Evolutionary conservation across 768 basidiomycete genomes (phyloP).

Genomic region (Russula abietina): DNA sequence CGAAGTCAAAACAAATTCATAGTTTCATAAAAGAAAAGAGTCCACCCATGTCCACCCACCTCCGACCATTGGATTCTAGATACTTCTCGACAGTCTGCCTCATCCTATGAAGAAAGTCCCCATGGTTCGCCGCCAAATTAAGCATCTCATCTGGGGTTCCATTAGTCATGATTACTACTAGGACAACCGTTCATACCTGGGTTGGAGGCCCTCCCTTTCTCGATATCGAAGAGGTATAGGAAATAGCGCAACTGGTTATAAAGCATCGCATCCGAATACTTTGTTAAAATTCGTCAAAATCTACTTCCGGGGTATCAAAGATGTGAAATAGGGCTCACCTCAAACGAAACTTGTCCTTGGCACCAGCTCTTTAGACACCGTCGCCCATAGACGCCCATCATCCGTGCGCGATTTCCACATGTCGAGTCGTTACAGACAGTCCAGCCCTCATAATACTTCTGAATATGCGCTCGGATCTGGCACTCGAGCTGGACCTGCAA

Average conservation of each 20-base stretch:
- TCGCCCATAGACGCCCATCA: slow-evolving; percentile 89
- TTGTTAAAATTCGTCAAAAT: slow-evolving; percentile 31
- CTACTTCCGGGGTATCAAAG: slow-evolving; percentile 8
- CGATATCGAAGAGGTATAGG: slow-evolving; percentile 65
- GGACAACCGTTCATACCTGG: slow-evolving; percentile 42
- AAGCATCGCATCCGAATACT: slow-evolving; percentile 81
- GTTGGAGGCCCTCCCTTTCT: slow-evolving; percentile 52
- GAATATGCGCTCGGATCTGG: slow-evolving; percentile 73
- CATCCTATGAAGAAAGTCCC: slow-evolving; percentile 47
- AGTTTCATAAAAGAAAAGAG: slow-evolving; percentile 82
- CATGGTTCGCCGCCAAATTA: slow-evolving; percentile 47
- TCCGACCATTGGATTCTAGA: slow-evolving; percentile 78
- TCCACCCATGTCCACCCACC: slow-evolving; percentile 77
- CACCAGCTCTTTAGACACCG: slow-evolving; percentile 70
- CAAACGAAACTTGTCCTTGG: slow-evolving; percentile 62
- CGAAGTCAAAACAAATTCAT: slow-evolving; percentile 28
- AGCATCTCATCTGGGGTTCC: slow-evolving; percentile 43
- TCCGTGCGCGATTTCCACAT: slow-evolving; percentile 80
- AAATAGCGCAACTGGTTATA: slow-evolving; percentile 91
- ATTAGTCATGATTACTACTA: not conserved
- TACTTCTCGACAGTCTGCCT: slow-evolving; percentile 62
- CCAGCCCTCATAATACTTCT: slow-evolving; percentile 85
- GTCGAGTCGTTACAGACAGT: slow-evolving; percentile 80
- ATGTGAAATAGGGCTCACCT: slow-evolving; percentile 44
- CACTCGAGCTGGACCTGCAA: slow-evolving; percentile 80